phyloP scores from a whole-genome alignment of 2,329 filamentous ascomycete species.

The Pseudogymnoascus sp. region DNA sequence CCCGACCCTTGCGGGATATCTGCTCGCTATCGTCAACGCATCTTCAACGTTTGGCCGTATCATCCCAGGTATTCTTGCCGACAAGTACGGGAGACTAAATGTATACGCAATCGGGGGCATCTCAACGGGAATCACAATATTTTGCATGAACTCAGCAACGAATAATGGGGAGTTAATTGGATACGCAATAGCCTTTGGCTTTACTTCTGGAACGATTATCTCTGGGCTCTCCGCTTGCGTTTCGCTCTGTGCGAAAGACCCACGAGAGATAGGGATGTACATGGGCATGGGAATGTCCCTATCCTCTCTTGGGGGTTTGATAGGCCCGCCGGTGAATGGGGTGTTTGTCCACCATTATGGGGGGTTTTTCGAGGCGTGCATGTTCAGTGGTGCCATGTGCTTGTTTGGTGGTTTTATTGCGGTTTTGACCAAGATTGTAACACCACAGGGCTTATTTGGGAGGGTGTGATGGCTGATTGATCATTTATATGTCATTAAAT shows the following conservation, averaged over 20 bases:
- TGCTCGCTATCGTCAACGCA: slow-evolving; percentile 45
- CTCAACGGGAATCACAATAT: slow-evolving; percentile 11
- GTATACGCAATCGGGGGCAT: slow-evolving; percentile 28
- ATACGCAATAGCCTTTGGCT: slow-evolving; percentile 70
- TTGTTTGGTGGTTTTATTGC: slow-evolving; percentile 31
- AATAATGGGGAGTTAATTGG: slow-evolving; percentile 56
- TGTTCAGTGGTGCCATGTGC: slow-evolving; percentile 30
- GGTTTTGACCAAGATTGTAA: slow-evolving; percentile 30
- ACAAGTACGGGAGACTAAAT: slow-evolving; percentile 44
- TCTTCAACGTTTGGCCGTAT: slow-evolving; percentile 43
- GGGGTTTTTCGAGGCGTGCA: slow-evolving; percentile 30
- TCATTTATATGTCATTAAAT: not conserved
- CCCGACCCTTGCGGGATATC: slow-evolving; percentile 37
- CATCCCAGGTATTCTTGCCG: slow-evolving; percentile 42
- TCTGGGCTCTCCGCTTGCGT: slow-evolving; percentile 41
- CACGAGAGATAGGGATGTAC: slow-evolving; percentile 47
- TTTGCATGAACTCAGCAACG: slow-evolving; percentile 38
- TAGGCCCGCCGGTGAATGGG: slow-evolving; percentile 41
- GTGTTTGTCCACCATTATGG: slow-evolving; percentile 35
- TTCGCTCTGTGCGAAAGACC: slow-evolving; percentile 35
- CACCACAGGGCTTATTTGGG: slow-evolving; percentile 32
- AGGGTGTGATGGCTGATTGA: slow-evolving; percentile 19
- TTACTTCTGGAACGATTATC: slow-evolving; percentile 72
- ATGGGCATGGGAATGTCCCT: slow-evolving; percentile 43
- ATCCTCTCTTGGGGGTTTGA: slow-evolving; percentile 36